Evolutionary conservation across 768 basidiomycete species (phyloP), one percentile per base, ranked within the genome.

Genomic region (Chalciporus piperatus): DNA sequence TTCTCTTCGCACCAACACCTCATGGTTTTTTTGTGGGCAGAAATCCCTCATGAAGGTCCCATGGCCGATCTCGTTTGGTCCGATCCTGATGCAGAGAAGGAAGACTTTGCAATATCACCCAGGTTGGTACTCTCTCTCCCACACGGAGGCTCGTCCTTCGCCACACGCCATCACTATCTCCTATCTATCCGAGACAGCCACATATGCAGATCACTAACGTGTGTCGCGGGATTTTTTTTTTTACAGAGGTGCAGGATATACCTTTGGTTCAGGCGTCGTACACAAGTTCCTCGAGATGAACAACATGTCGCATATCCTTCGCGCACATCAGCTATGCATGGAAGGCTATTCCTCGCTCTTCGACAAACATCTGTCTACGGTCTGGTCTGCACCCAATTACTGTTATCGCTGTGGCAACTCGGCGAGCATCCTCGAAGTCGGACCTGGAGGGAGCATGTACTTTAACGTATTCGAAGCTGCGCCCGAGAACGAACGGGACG

Each of bases 61-160:
- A 98, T 99, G 94, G 96, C 96, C 12, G 97, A 99, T 79, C 81
- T 99, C 25, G 97, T 99, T 2, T 99, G 97, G 97, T 98, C 95
- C 41, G 97, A 99, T 79, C 97, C 97, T 32, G 97, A 99, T 73
- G 84, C 92, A 33, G 97, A 99, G 70, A 99, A 98, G 70, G 97
- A 98, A 69, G 97, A 98, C 64, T 99, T 98, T 67, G 96, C 97
- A 25, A 98, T 99, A 71, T 97, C 94, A 53, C 96, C 96, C 51
- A 83, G 96, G 94, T 96, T 57, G 50, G 81, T 72, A 22, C 45
- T 38, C 41, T 57, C 47, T 60, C 52, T 45, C 42, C 16, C 57
- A 41, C 50, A 35, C 47, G 35, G 47, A 51, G 51, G 56, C 22
- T 12, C 20, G 28, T 38, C 60, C 44, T 30, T 32, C n/a, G n/a